These are phyloP conservation scores for Lodderomyces parapsilosis DNA, from an alignment of 1,139 yeast genomes.

Conservation along the genomic window DNA sequence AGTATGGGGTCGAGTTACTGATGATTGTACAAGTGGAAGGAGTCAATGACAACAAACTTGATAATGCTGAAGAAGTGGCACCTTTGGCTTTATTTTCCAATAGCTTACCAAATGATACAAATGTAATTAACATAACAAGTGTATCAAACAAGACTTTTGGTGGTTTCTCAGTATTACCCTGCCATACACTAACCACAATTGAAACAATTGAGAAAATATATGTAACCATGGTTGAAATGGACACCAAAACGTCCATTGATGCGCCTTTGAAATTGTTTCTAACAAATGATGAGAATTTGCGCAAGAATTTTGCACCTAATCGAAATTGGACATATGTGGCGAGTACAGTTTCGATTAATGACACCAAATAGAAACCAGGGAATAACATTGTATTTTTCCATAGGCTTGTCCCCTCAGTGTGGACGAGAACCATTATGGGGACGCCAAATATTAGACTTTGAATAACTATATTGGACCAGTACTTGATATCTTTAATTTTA, in stretches of 20 bases:
- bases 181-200: conserved; percentile 43
- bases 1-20: conserved; percentile 33
- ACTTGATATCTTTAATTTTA: conserved; percentile 66
- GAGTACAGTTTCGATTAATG: conserved; percentile 60
- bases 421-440: conserved; percentile 63
- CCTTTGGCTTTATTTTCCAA: conserved; percentile 92
- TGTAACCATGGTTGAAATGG: conserved; percentile 78
- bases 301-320: conserved; percentile 63
- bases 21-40: conserved; percentile 76
- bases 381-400: conserved; percentile 30
- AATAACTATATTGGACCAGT: conserved; percentile 62
- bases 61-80: conserved; percentile 84
- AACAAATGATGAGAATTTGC: conserved; percentile 64
- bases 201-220: conserved; percentile 71
- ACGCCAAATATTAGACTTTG: conserved; percentile 54
- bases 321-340: conserved; percentile 69
- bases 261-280: conserved; percentile 62
- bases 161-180: conserved; percentile 35
- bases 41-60: conserved; percentile 73
- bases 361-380: conserved; percentile 57
- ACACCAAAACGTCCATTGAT: conserved; percentile 94
- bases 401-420: conserved; percentile 39
- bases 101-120: conserved; percentile 87
- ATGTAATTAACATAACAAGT: conserved; percentile 76
- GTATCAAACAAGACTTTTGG: conserved; percentile 88